Evolutionary conservation across 2,329 filamentous ascomycete species (phyloP).

Genomic region (Metarhizium album): DNA sequence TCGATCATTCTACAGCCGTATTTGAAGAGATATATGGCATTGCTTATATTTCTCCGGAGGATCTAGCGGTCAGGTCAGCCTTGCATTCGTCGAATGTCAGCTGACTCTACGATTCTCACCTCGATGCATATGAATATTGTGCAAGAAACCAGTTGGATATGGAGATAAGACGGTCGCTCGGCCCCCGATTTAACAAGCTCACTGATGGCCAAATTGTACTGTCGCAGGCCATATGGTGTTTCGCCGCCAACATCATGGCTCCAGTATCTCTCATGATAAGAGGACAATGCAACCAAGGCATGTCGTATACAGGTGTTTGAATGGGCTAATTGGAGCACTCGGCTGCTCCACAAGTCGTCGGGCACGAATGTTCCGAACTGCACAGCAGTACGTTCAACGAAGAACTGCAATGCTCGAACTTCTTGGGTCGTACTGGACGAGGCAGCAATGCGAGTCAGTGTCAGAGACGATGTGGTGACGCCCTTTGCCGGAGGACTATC

Average conservation of each 20-base stretch:
- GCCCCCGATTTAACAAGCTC: slow-evolving; percentile 2
- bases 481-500: neutral
- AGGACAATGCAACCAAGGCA: slow-evolving; percentile 7
- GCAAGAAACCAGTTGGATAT: slow-evolving; percentile 7
- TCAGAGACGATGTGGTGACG: neutral
- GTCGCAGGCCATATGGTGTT: slow-evolving; percentile 2
- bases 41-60: slow-evolving; percentile 1
- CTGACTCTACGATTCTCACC: neutral
- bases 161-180: neutral
- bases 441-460: neutral
- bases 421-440: slow-evolving; percentile 1
- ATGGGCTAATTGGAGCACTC: slow-evolving; percentile 6
- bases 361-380: slow-evolving; percentile 5
- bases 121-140: slow-evolving; percentile 8
- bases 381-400: slow-evolving; percentile 4
- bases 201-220: slow-evolving; percentile 5
- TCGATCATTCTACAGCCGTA: slow-evolving; percentile 4
- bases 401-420: slow-evolving; percentile 6
- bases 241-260: neutral
- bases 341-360: slow-evolving; percentile 6
- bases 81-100: neutral
- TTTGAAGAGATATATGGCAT: slow-evolving; percentile 4
- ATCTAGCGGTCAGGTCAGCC: neutral
- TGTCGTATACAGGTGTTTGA: slow-evolving; percentile 5
- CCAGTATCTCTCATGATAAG: slow-evolving; percentile 7